Percentiles rank a stretch among this genome's conserved stretches.
phyloP scores from a whole-genome alignment of 2,329 filamentous ascomycete genomes.

The Claviceps fusiformis region DNA sequence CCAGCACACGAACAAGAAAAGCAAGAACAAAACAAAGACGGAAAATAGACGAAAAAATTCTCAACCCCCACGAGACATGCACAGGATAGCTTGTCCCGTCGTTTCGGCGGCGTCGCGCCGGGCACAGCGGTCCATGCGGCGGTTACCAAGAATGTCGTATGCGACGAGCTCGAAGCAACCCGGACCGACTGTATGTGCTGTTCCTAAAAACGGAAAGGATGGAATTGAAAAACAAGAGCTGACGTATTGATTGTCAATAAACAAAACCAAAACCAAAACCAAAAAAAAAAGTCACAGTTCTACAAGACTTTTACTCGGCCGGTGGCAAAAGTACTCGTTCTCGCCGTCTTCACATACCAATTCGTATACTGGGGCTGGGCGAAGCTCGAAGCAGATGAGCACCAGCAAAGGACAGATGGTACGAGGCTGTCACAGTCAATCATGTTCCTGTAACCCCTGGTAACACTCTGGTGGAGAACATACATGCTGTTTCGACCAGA shows the following conservation, averaged over 20 bases:
- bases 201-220: not conserved
- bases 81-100: not conserved
- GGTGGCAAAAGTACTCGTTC: conserved; percentile 58
- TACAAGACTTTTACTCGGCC: conserved; percentile 65
- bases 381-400: conserved; percentile 60
- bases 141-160: conserved; percentile 8
- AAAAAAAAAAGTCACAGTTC: conserved; percentile 41
- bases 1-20: not conserved
- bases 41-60: not conserved
- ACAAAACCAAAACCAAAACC: no score
- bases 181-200: conserved; percentile 13
- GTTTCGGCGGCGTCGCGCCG: not conserved
- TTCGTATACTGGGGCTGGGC: conserved; percentile 61
- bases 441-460: no score
- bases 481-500: no score
- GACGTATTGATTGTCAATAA: not conserved
- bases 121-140: not conserved
- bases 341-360: conserved; percentile 69
- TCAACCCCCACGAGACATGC: not conserved
- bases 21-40: no score
- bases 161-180: conserved; percentile 14
- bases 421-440: conserved; percentile 8
- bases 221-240: not conserved
- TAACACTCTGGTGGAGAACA: no score
- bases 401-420: conserved; percentile 46